A percentile compares a stretch with the other conserved stretches of the same genome.
Evolutionary conservation across 495 filamentous ascomycete species (phyloP).

Genomic region (Lophium mytilinum): DNA sequence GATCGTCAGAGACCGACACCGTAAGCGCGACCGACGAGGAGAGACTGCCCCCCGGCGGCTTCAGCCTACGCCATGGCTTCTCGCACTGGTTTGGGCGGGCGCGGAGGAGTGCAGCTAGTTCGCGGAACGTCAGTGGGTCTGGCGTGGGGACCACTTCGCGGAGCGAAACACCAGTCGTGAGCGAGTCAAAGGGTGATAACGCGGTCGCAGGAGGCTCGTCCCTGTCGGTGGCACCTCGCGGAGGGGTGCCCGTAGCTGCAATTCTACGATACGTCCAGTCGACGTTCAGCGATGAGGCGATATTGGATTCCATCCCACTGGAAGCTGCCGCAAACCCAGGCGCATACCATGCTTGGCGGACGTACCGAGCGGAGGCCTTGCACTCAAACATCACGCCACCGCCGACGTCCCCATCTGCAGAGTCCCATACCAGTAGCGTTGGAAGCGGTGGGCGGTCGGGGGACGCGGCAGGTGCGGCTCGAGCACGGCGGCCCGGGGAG

Average conservation of each 20-base stretch:
- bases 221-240: background rate
- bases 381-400: background rate
- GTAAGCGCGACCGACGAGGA: constrained; percentile 76
- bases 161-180: constrained; percentile 4
- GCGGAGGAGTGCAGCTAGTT: constrained; percentile 31
- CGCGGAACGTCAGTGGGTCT: constrained; percentile 25
- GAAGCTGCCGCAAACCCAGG: constrained; percentile 79
- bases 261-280: constrained; percentile 74
- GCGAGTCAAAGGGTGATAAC: background rate
- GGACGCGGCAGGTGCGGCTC: constrained; percentile 7
- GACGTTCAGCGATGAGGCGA: constrained; percentile 65
- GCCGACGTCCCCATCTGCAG: constrained; percentile 4
- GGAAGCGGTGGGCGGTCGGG: background rate
- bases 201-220: background rate
- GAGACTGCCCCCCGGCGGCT: constrained; percentile 74
- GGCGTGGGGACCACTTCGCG: constrained; percentile 9
- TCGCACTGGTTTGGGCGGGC: constrained; percentile 65
- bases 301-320: constrained; percentile 70
- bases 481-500: constrained; percentile 57
- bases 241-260: constrained; percentile 42
- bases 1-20: constrained; percentile 58
- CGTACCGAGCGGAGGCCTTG: constrained; percentile 42
- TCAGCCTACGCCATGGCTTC: constrained; percentile 82
- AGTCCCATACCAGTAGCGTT: background rate
- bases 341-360: constrained; percentile 84